Evolutionary conservation across 345 rosid genomes (phyloP).

Genomic region (Noccaea caerulescens): DNA sequence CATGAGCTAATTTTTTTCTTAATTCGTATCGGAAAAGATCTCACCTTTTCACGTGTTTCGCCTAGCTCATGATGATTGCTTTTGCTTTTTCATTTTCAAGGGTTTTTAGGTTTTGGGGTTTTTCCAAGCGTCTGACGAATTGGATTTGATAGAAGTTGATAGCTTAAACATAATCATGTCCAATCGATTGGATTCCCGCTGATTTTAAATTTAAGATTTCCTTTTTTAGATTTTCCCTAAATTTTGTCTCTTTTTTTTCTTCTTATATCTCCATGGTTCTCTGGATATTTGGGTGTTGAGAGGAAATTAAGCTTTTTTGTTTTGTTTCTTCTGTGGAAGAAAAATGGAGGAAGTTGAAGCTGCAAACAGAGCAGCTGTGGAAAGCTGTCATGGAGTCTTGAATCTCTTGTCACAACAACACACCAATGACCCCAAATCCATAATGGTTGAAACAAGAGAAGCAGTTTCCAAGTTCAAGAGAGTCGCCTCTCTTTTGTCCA

Average conservation of each 20-base stretch:
- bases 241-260: background rate
- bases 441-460: slow-evolving; percentile 56
- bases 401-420: slow-evolving; percentile 51
- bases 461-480: slow-evolving; percentile 59
- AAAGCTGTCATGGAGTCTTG: slow-evolving; percentile 59
- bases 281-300: slow-evolving; percentile 21
- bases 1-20: slow-evolving; percentile 11
- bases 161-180: background rate
- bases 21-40: background rate
- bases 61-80: slow-evolving; percentile 21
- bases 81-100: background rate
- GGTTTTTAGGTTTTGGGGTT: slow-evolving; percentile 12
- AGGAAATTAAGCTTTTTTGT: background rate
- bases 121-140: slow-evolving; percentile 22
- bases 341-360: slow-evolving; percentile 56
- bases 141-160: slow-evolving; percentile 7
- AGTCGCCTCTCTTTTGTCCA: slow-evolving; percentile 58
- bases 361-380: slow-evolving; percentile 59
- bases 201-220: background rate
- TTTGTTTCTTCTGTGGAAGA: slow-evolving; percentile 1
- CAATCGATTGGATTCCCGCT: background rate
- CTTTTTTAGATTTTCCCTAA: no score
- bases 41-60: slow-evolving; percentile 4
- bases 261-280: background rate
- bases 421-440: slow-evolving; percentile 46